phyloP scores from a whole-genome alignment of 257 asterid genomes.

The Pogostemon cablin region DNA sequence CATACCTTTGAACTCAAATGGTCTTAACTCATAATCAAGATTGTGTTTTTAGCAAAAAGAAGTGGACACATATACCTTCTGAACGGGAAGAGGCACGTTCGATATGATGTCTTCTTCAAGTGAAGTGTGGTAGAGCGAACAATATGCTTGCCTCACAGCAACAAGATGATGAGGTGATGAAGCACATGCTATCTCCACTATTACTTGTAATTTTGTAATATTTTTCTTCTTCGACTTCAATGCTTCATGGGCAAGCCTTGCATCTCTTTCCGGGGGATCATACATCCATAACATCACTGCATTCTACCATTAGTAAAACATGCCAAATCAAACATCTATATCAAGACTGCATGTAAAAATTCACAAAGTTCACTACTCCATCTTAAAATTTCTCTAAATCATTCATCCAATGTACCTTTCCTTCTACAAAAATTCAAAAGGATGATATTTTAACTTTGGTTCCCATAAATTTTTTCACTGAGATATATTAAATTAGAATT shows the following conservation, averaged over 20 bases:
- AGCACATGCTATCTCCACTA: constrained; percentile 82
- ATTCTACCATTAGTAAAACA: constrained; percentile 45
- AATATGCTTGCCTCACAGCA: constrained; percentile 66
- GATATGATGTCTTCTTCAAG: constrained; percentile 77
- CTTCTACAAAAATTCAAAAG: neutral
- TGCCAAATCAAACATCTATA: neutral
- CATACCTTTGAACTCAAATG: too few relatives aligned
- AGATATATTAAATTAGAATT: neutral
- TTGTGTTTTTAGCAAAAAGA: neutral
- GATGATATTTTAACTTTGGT: neutral
- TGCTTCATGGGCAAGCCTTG: constrained; percentile 72
- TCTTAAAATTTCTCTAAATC: neutral
- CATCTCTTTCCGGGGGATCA: constrained; percentile 84
- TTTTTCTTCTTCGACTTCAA: constrained; percentile 51
- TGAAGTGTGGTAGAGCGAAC: constrained; percentile 57
- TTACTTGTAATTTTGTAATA: constrained; percentile 57
- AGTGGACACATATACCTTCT: constrained; percentile 47
- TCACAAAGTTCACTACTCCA: neutral
- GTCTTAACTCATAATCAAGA: neutral
- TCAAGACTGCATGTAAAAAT: too few relatives aligned
- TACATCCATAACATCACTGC: constrained; percentile 71
- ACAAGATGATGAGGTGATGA: constrained; percentile 70
- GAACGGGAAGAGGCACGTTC: constrained; percentile 58
- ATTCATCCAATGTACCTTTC: neutral
- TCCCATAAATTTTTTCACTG: neutral